Conservation (phyloP, 495 filamentous ascomycete genomes). For the Amorphotheca resinae region DNA sequence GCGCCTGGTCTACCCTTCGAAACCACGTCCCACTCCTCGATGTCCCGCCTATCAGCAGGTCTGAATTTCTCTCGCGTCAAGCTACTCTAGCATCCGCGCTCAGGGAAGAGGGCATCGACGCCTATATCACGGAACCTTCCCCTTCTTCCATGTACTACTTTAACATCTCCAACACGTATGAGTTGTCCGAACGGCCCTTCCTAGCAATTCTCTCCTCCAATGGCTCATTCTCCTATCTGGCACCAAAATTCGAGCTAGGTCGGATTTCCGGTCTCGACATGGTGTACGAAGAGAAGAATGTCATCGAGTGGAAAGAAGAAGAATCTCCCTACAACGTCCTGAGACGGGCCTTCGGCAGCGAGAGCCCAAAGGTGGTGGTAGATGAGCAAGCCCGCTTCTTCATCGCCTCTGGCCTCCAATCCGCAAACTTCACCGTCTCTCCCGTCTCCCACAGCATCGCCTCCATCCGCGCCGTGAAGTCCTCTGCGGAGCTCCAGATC, state of each 20-base stretch:
- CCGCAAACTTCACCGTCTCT: slow-evolving; percentile 15
- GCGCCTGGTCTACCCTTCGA: slow-evolving; percentile 13
- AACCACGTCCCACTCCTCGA: slow-evolving; percentile 10
- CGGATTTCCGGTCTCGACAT: slow-evolving; percentile 19
- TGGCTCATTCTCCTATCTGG: slow-evolving; percentile 19
- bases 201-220: slow-evolving; percentile 16
- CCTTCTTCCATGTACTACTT: slow-evolving; percentile 20
- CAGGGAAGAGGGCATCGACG: slow-evolving; percentile 16
- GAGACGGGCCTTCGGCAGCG: slow-evolving; percentile 8
- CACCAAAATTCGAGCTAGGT: slow-evolving; percentile 20
- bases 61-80: slow-evolving; percentile 19
- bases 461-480: slow-evolving; percentile 20
- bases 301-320: slow-evolving; percentile 17
- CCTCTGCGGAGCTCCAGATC: slow-evolving; percentile 16
- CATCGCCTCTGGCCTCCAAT: slow-evolving; percentile 19
- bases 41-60: slow-evolving; percentile 16
- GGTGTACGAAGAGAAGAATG: slow-evolving; percentile 17
- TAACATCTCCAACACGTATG: slow-evolving; percentile 20
- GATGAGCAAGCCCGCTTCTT: slow-evolving; percentile 22
- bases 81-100: slow-evolving; percentile 14
- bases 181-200: slow-evolving; percentile 22
- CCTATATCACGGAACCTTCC: slow-evolving; percentile 22
- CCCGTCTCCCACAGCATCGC: slow-evolving; percentile 15
- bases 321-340: slow-evolving; percentile 18
- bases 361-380: slow-evolving; percentile 16